These are phyloP conservation scores for Clonostachys chloroleuca DNA, from an alignment of 2,329 filamentous ascomycete species.

Conservation along the genomic window DNA sequence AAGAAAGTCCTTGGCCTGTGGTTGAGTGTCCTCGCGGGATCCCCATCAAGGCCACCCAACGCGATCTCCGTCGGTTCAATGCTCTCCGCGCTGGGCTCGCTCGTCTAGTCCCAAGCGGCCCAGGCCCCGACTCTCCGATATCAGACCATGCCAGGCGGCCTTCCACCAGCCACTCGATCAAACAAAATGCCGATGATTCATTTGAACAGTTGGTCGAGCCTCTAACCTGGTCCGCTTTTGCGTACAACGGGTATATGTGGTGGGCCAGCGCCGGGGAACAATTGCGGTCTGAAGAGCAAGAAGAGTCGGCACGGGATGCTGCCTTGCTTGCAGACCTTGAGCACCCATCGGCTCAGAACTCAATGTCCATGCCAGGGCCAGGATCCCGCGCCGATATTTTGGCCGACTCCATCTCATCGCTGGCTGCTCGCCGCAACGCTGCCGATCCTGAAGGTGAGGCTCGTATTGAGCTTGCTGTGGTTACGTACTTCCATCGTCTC, in stretches of 20 bases:
- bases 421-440: slow-evolving; percentile 27
- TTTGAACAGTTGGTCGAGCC: slow-evolving; percentile 58
- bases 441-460: slow-evolving; percentile 35
- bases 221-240: slow-evolving; percentile 66
- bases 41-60: slow-evolving; percentile 78
- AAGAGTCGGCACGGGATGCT: slow-evolving; percentile 51
- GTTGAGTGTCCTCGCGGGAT: slow-evolving; percentile 63
- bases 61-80: slow-evolving; percentile 78
- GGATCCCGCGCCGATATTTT: slow-evolving; percentile 25
- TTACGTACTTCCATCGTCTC: slow-evolving; percentile 77
- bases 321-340: slow-evolving; percentile 49
- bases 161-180: slow-evolving; percentile 15
- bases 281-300: slow-evolving; percentile 53
- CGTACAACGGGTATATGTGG: slow-evolving; percentile 84
- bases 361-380: slow-evolving; percentile 20
- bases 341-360: slow-evolving; percentile 17
- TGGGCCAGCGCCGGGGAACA: slow-evolving; percentile 82
- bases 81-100: slow-evolving; percentile 61
- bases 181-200: slow-evolving; percentile 33
- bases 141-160: slow-evolving; percentile 15
- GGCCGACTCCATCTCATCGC: slow-evolving; percentile 38
- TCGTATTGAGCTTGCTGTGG: slow-evolving; percentile 62
- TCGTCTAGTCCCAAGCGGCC: slow-evolving; percentile 27
- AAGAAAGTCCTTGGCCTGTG: slow-evolving; percentile 67
- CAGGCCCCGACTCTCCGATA: slow-evolving; percentile 16